phyloP scores from a whole-genome alignment of 805 yeast genomes.

The Candida pini region DNA sequence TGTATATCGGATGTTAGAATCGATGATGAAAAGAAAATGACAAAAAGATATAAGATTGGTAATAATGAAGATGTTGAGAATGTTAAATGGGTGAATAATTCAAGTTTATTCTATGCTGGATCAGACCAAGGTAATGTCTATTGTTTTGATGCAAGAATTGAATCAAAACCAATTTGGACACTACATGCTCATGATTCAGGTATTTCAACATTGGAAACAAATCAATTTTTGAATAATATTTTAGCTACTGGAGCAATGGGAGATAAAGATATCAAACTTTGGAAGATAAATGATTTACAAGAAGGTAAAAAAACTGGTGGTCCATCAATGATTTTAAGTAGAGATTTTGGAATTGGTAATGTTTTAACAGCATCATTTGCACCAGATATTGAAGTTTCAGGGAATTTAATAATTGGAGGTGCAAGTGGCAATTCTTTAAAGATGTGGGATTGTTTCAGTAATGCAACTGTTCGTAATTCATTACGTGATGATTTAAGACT shows the following conservation, averaged over 20 bases:
- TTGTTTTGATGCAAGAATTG: slow-evolving; percentile 77
- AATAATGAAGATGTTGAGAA: slow-evolving; percentile 68
- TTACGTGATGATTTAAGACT: slow-evolving; percentile 54
- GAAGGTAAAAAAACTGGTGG: slow-evolving; percentile 19
- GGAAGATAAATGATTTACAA: slow-evolving; percentile 78
- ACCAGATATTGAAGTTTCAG: slow-evolving; percentile 75
- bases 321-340: slow-evolving; percentile 84
- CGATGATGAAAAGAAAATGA: slow-evolving; percentile 51
- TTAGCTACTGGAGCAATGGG: slow-evolving; percentile 87
- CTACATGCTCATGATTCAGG: slow-evolving; percentile 97
- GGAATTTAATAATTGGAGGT: slow-evolving; percentile 84
- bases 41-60: slow-evolving; percentile 62
- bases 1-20: slow-evolving; percentile 85
- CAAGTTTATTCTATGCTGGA: slow-evolving; percentile 65
- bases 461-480: slow-evolving; percentile 66
- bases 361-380: slow-evolving; percentile 81
- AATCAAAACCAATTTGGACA: slow-evolving; percentile 79
- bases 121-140: slow-evolving; percentile 88
- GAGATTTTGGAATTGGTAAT: slow-evolving; percentile 93
- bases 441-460: slow-evolving; percentile 89
- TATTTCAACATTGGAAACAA: slow-evolving; percentile 73
- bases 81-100: slow-evolving; percentile 62
- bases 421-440: slow-evolving; percentile 75
- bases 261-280: slow-evolving; percentile 78
- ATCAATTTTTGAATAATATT: slow-evolving; percentile 61